Conservation (phyloP, 192 early-diverging fungal genomes). For the Backusella tuberculispora region DNA sequence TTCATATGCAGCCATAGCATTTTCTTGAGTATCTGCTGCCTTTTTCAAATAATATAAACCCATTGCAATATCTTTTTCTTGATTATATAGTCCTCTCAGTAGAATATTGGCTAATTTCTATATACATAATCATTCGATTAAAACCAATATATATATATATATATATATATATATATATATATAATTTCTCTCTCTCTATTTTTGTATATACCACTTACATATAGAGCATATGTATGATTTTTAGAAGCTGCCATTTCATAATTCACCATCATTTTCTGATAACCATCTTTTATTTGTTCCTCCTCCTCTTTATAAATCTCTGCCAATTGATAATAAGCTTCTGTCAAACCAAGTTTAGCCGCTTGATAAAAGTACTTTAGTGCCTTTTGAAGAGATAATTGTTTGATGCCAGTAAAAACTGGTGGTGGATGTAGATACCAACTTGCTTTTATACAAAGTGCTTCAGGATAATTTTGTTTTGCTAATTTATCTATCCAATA, state of each 20-base stretch:
- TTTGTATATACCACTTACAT: background rate
- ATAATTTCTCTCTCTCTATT: background rate
- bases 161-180: background rate
- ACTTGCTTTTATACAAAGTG: slow-evolving; percentile 71
- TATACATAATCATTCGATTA: background rate
- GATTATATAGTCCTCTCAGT: background rate
- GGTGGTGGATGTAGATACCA: slow-evolving; percentile 59
- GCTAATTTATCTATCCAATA: slow-evolving; percentile 77
- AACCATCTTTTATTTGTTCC: background rate
- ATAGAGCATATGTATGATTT: background rate
- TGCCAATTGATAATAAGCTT: background rate
- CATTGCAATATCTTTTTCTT: background rate
- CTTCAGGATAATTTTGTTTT: slow-evolving; percentile 70
- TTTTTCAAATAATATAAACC: slow-evolving; percentile 2
- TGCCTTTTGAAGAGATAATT: background rate
- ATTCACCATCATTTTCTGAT: background rate
- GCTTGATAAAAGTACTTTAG: background rate
- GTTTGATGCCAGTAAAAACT: slow-evolving; percentile 6
- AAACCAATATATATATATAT: background rate
- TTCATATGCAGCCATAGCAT: slow-evolving; percentile 3
- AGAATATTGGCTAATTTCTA: background rate
- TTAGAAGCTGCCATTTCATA: slow-evolving; percentile 4
- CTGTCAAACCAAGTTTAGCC: background rate
- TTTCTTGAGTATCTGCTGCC: background rate
- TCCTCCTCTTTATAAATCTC: background rate